Percentiles rank a stretch among this genome's conserved stretches.
These are phyloP conservation scores for Camelina hispida DNA, from an alignment of 345 rosid genomes.

Conservation along the genomic window DNA sequence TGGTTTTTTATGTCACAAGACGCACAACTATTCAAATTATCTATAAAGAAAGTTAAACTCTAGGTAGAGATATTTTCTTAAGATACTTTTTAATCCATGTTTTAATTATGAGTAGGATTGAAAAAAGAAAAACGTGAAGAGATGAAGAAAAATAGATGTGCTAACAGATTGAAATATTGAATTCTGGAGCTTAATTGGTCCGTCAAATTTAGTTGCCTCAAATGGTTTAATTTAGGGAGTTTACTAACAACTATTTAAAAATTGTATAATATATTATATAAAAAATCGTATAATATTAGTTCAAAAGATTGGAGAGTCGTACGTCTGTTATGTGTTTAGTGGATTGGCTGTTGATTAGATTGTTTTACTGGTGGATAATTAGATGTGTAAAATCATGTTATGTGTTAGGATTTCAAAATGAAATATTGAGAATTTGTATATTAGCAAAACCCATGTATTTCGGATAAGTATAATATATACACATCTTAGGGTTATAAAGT, in stretches of 20 bases:
- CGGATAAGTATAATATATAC: slow-evolving; percentile 32
- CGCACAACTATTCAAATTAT: slow-evolving; percentile 20
- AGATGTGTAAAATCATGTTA: background rate
- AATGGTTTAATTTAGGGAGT: background rate
- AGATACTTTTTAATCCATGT: background rate
- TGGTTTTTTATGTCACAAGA: slow-evolving; percentile 35
- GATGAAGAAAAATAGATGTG: slow-evolving; percentile 11
- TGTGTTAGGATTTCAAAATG: background rate
- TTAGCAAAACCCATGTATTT: slow-evolving; percentile 11
- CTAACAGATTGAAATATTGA: slow-evolving; percentile 18
- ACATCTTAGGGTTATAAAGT: slow-evolving; percentile 28
- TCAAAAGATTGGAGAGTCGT: background rate
- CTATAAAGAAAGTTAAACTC: background rate
- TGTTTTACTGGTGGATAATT: background rate
- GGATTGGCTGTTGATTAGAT: background rate
- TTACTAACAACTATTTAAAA: slow-evolving; percentile 1
- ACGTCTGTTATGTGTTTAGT: background rate
- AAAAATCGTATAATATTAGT: background rate
- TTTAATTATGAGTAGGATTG: background rate
- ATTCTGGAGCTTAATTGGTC: slow-evolving; percentile 16
- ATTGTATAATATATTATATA: background rate
- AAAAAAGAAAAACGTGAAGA: background rate
- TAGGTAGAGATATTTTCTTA: background rate
- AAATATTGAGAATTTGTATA: background rate
- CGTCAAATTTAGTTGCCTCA: background rate